Evolutionary conservation across 805 yeast species (phyloP), one percentile per base, ranked within the genome.

Genomic region (Saccharomycopsis malanga): DNA sequence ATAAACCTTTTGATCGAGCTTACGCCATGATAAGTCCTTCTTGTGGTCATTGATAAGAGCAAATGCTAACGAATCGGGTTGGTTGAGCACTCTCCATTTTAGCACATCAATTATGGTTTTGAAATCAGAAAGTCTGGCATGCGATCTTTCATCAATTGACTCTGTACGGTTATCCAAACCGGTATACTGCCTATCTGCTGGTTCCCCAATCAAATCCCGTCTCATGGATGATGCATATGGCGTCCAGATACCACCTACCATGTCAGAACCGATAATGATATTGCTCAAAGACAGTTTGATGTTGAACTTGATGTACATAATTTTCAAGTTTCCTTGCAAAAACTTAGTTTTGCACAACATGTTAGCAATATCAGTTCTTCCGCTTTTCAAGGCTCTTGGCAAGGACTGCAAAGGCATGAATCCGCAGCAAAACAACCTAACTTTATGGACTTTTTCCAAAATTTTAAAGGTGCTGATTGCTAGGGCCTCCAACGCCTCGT

Each of bases 351-450:
- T 86, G 64, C 85, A 87, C 57, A 80, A 73, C 83, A 80, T 86
- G 56, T 89, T 93, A 0, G 98, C 98, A 53, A 93, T 83, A 56
- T 93, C 98, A 18, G 87, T 71, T 6, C 96, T 82, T 20, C 96
- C 96, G 62, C 86, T 79, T 55, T 93, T 70, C 58, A 79, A 70
- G 27, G 94, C 82, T 58, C 95, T 76, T 3, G 98, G 96, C 22
- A 93, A 68, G 0, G 88, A 72, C 49, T 86, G 86, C 21, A 85
- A 82, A 22, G 87, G 83, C 1, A 91, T 83, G 2, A 89, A 81
- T 52, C 87, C 59, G 2, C 89, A 81, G 62, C 96, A 88, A 59
- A 82, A 84, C 1, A 89, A 77, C 27, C 93, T 73, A 42, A 93
- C 80, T 49, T 75, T 75, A 59, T 93, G 97, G 54, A 69, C 73